Base-by-base conservation (phyloP, 257 asterid genomes). In the Lycium barbarum region DNA sequence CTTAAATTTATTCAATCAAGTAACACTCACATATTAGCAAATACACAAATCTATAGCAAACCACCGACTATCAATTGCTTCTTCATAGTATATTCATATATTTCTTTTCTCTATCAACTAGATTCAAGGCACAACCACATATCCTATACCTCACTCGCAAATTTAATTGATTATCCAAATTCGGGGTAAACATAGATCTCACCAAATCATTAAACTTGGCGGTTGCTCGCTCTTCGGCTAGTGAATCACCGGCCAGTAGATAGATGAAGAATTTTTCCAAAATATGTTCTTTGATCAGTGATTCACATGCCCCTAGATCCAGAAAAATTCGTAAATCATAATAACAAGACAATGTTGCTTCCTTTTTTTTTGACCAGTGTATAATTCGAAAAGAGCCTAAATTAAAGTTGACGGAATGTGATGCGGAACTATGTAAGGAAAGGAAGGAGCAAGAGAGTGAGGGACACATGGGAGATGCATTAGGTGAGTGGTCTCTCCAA, bases 401-500 rank as follows among this genome's bases (percentile, higher is more conserved):
- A 51, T 74, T 47, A 49, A 20, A 45, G 20, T 22, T 12, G 61
- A 74, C 11, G 78, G 36, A 74, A 74, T 74, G 61, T 74, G 61
- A 74, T 74, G 36, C 81, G 61, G 17, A 26, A 76, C 18, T 14
- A 36, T 76, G 63, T 14, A 76, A 12, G 63, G 45, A 8, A 26
- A 51, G 45, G 81, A 49, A 47, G 81, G 45, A 76, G 63, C 63
- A 76, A 76, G 47, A 13, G 47, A 76, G n/a, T 26, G 26, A 51
- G 82, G 82, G 63, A 51, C 82, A 51, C 82, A 76, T 76, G 45
- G 61, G 45, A 76, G 62, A 49, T 53, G 63, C 81, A 76, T 51
- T 76, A 51, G 81, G 63, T 76, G 63, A 76, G 47, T 76, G 63
- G 63, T 76, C 82, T 8, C 63, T 51, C 82, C 63, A 26, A 76